Percentiles rank a stretch among this genome's conserved stretches.
Evolutionary conservation across 139 green algal genomes (phyloP).

Genomic region (Chlorella sorokiniana): DNA sequence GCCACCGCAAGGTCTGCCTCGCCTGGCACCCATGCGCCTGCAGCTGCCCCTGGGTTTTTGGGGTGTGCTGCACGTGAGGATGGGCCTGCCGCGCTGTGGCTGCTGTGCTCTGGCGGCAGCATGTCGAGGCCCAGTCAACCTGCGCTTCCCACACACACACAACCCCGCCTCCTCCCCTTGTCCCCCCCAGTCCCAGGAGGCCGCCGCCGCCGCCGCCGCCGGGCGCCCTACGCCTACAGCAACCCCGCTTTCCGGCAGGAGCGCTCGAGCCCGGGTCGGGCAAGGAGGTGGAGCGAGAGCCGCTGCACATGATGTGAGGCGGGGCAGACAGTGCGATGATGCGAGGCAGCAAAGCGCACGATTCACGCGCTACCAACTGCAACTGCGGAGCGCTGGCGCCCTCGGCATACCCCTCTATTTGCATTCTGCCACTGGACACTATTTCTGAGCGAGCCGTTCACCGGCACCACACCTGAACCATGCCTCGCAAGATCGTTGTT

Average conservation of each 20-base stretch:
- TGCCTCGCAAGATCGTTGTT: too few relatives aligned
- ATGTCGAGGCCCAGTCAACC: too few relatives aligned
- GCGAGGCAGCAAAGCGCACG: too few relatives aligned
- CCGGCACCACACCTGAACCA: too few relatives aligned
- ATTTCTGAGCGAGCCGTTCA: too few relatives aligned
- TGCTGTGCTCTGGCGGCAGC: too few relatives aligned
- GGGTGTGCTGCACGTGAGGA: background rate
- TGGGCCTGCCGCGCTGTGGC: background rate
- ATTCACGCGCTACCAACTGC: too few relatives aligned
- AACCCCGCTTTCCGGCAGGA: background rate
- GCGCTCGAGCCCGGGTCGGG: background rate
- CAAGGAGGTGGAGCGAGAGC: background rate
- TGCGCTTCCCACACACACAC: background rate
- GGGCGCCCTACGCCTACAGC: background rate
- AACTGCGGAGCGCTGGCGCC: too few relatives aligned
- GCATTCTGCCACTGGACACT: too few relatives aligned
- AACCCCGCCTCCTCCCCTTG: background rate
- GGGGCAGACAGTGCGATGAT: background rate
- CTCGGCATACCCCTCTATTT: too few relatives aligned
- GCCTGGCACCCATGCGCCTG: background rate
- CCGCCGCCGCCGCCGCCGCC: background rate
- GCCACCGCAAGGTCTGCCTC: constrained; percentile 17
- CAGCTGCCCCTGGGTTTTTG: background rate
- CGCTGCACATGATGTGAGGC: background rate
- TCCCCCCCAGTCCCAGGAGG: background rate